A percentile compares a stretch with the other conserved stretches of the same genome.
phyloP scores from a whole-genome alignment of 768 basidiomycete species.

The Strobilomyces confusus region DNA sequence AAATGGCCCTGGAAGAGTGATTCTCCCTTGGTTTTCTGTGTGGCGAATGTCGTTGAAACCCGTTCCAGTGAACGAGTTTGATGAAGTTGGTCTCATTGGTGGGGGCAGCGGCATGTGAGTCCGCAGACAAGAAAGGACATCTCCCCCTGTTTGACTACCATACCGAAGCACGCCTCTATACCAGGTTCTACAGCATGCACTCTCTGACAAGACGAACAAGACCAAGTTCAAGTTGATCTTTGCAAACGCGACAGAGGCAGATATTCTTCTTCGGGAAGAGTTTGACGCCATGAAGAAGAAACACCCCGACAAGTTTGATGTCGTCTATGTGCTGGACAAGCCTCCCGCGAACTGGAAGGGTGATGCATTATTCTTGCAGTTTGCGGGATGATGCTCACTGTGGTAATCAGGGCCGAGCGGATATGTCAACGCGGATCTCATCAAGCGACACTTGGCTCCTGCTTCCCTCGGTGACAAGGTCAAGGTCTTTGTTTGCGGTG shows the following conservation, averaged over 20 bases:
- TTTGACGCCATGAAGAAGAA: constrained; percentile 67
- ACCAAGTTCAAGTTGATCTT: constrained; percentile 94
- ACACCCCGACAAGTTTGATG: constrained; percentile 67
- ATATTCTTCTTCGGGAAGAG: constrained; percentile 83
- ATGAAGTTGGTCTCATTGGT: constrained; percentile 84
- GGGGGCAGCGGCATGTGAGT: constrained; percentile 91
- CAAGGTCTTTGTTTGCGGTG: constrained; percentile 88
- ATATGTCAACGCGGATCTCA: constrained; percentile 66
- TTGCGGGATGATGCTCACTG: constrained; percentile 3
- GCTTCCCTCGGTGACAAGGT: constrained; percentile 68
- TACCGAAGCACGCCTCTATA: constrained; percentile 70
- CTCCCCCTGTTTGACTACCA: neutral
- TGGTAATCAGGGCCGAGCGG: constrained; percentile 55
- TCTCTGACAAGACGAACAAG: constrained; percentile 72
- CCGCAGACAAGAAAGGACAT: neutral
- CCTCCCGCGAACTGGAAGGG: constrained; percentile 58
- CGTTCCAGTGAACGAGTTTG: constrained; percentile 73
- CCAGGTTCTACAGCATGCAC: constrained; percentile 74
- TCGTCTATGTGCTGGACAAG: constrained; percentile 87
- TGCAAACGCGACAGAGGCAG: constrained; percentile 83
- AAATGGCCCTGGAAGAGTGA: constrained; percentile 86
- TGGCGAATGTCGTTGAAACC: neutral
- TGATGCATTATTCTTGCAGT: constrained; percentile 23
- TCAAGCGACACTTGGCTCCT: constrained; percentile 69
- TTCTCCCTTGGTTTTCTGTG: constrained; percentile 8